Conservation (phyloP, 164 flowering plant species). For the Dillenia suffruticosa region DNA sequence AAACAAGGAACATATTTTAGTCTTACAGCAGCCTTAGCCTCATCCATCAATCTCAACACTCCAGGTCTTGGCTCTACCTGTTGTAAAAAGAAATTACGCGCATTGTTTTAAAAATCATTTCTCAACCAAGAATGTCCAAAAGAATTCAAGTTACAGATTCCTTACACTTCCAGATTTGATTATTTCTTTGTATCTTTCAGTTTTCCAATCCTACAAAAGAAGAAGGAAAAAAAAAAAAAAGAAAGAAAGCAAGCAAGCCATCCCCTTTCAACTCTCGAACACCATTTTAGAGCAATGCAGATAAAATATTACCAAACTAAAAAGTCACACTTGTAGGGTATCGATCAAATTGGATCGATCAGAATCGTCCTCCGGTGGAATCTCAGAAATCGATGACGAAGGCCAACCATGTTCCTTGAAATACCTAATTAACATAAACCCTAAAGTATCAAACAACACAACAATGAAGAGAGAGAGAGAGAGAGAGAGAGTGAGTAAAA, state of each 20-base stretch:
- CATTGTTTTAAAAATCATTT: conserved; percentile 9
- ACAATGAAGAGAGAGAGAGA: background rate
- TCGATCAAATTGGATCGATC: conserved; percentile 72
- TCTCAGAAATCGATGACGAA: conserved; percentile 51
- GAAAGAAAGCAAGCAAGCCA: background rate
- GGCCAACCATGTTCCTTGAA: conserved; percentile 96
- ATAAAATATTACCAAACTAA: background rate
- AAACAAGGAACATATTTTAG: conserved; percentile 5
- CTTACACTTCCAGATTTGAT: conserved; percentile 96
- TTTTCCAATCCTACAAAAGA: conserved; percentile 90
- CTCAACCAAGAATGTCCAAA: background rate
- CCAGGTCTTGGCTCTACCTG: conserved; percentile 96
- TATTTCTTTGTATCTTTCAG: conserved; percentile 92
- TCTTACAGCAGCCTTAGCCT: conserved; percentile 88
- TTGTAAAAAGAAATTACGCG: conserved; percentile 13
- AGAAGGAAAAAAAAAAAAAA: background rate
- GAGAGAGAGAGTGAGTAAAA: conserved; percentile 1
- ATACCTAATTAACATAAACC: conserved; percentile 43
- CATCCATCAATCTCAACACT: conserved; percentile 94
- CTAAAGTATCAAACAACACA: background rate
- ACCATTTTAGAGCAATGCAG: background rate
- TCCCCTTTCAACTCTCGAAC: background rate
- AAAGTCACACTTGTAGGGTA: conserved; percentile 53
- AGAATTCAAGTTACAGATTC: background rate
- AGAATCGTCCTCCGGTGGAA: conserved; percentile 55